Percentiles rank a stretch among this genome's conserved stretches.
These are phyloP conservation scores for Metschnikowia santaceciliae DNA, from an alignment of 805 yeast species.

Conservation along the genomic window DNA sequence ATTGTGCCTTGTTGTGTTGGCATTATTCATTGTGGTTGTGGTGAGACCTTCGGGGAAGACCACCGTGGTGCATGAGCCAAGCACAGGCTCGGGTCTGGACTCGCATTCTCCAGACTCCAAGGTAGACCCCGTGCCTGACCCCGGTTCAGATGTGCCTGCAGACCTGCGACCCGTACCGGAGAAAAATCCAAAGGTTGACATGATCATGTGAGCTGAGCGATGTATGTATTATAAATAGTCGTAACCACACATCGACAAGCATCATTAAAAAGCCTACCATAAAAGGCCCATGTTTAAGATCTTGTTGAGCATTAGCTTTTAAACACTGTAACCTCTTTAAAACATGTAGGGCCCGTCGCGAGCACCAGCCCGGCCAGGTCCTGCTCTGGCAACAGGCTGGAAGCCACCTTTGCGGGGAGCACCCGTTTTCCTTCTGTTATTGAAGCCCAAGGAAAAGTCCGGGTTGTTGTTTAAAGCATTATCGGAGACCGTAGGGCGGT, in stretches of 20 bases:
- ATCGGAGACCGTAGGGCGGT: conserved; percentile 34
- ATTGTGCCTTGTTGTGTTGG: conserved; percentile 64
- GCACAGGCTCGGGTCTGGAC: background rate
- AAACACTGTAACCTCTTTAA: background rate
- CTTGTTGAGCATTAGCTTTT: no score
- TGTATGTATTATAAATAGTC: background rate
- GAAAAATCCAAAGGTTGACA: background rate
- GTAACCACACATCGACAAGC: no score
- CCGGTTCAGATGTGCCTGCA: background rate
- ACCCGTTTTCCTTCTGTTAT: conserved; percentile 17
- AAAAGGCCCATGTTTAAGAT: no score
- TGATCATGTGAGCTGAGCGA: background rate
- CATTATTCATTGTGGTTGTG: conserved; percentile 64
- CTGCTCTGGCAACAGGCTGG: background rate
- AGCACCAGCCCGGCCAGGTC: conserved; percentile 11
- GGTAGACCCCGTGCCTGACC: background rate
- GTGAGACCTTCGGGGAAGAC: conserved; percentile 52
- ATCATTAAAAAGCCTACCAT: no score
- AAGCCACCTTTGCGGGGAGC: background rate
- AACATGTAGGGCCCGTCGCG: conserved; percentile 18
- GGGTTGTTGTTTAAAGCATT: conserved; percentile 38
- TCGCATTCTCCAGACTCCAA: background rate
- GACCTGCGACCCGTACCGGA: conserved; percentile 9
- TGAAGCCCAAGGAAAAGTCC: conserved; percentile 32
- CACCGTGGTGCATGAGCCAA: conserved; percentile 20